Conservation (phyloP, 768 basidiomycete species). For the Suillus luteus region DNA sequence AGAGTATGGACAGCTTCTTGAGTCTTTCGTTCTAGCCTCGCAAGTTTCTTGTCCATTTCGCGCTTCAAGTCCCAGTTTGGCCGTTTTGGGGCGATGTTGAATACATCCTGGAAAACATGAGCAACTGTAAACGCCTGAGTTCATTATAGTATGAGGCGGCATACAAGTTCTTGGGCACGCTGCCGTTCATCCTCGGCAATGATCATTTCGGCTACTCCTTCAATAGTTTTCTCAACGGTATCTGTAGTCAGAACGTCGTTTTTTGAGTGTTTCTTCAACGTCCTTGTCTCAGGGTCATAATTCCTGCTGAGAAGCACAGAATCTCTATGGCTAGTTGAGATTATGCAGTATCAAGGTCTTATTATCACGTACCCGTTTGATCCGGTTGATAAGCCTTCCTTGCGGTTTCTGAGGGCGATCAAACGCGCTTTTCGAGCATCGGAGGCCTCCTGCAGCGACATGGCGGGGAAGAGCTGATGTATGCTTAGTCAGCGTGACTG, state of each 20-base stretch:
- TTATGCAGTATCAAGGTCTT: not conserved
- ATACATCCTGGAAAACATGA: conserved; percentile 65
- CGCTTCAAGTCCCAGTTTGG: conserved; percentile 96
- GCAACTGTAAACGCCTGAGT: conserved; percentile 6
- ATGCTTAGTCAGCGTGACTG: conserved; percentile 5
- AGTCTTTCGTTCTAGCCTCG: conserved; percentile 87
- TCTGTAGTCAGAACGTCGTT: conserved; percentile 67
- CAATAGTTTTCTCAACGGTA: conserved; percentile 85
- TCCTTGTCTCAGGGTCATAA: conserved; percentile 88
- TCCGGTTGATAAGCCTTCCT: conserved; percentile 54
- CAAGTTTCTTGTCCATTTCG: conserved; percentile 87
- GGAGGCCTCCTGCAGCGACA: conserved; percentile 75
- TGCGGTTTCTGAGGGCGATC: conserved; percentile 72
- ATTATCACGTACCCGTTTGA: conserved; percentile 42
- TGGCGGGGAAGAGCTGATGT: conserved; percentile 22
- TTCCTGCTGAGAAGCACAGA: conserved; percentile 72
- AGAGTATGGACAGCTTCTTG: conserved; percentile 91
- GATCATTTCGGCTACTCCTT: conserved; percentile 82
- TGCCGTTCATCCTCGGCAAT: conserved; percentile 85
- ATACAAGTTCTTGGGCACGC: conserved; percentile 84
- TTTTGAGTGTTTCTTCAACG: conserved; percentile 63
- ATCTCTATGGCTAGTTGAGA: conserved; percentile 35
- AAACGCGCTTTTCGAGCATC: conserved; percentile 83
- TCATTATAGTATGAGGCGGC: conserved; percentile 25
- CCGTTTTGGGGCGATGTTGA: conserved; percentile 97